Evolutionary conservation across 352 stramenopile genomes (phyloP), one percentile per base, ranked within the genome.

Genomic region (Phytophthora palmivora): DNA sequence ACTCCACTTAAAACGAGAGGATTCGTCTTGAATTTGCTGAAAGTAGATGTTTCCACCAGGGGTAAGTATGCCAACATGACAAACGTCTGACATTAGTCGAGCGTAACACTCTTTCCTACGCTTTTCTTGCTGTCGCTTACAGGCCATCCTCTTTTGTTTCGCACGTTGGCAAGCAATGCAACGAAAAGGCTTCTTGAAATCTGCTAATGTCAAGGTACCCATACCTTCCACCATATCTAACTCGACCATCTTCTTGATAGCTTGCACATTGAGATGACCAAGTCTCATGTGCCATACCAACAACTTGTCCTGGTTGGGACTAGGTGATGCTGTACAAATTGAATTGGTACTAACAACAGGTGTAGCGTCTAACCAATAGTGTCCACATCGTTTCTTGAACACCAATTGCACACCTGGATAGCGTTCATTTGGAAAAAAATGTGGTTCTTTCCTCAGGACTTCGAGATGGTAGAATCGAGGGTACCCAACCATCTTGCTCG

Each of bases 141-240:
- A 43, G 4, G 46, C 9, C 12, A 19, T 54, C 3, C 46, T 18
- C n/a, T 42, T 42, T 15, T 54, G 46, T 22, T 43, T 54, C 2
- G 46, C 32, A 15, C 46, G 30, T 19, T 54, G 46, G 15, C 32
- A 54, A 28, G 28, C 46, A 43, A 43, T 54, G 9, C 46, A 54
- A 4, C 46, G 45, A 38, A 53, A 53, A 3, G 3, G 26, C 1
- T 3, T 36, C 10, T 26, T 53, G 4, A 53, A 53, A 30, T 53
- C 45, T 15, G 10, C 11, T 3, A 53, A 18, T 14, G 28, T 30
- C 15, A 54, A 16, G 2, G 8, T 10, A 3, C 21, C 32, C 11
- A 54, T 43, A 2, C 46, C 30, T 11, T 43, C 46, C 5, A 43
- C 32, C 46, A 34, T 34, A 34, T 34, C 7, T 7, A 34, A 12